Evolutionary conservation across 2,329 filamentous ascomycete genomes (phyloP).

Genomic region (Colletotrichum filicis): DNA sequence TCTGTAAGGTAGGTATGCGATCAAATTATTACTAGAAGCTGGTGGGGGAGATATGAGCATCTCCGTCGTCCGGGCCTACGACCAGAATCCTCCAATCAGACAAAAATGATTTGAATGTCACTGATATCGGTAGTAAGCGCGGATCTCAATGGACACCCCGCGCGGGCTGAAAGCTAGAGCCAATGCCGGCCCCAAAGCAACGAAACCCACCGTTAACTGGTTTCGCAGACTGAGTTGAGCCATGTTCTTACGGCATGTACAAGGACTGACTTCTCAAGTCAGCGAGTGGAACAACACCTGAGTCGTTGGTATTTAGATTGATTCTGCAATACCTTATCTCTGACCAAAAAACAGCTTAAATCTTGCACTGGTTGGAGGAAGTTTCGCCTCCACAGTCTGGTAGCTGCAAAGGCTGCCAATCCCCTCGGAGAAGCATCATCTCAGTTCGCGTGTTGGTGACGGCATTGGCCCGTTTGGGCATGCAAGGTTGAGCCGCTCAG

Average conservation of each 20-base stretch:
- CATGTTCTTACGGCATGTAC: not conserved
- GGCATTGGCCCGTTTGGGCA: constrained; percentile 18
- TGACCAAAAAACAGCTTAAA: not conserved
- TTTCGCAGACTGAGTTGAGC: not conserved
- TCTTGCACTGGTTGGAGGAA: not conserved
- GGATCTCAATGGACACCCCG: not conserved
- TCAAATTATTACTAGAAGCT: not conserved
- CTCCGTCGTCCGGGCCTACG: constrained; percentile 9
- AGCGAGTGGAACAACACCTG: not conserved
- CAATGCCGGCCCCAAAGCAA: not conserved
- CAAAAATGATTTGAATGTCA: constrained; percentile 12
- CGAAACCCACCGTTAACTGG: not conserved
- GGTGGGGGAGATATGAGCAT: constrained; percentile 2
- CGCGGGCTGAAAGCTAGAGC: not conserved
- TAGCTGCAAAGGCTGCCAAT: not conserved
- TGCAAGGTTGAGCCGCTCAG: constrained; percentile 5
- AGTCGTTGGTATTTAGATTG: not conserved
- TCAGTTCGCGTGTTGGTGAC: constrained; percentile 24
- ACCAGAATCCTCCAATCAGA: constrained; percentile 3
- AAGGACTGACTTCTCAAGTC: not conserved
- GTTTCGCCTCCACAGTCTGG: not conserved
- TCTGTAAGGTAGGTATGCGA: not conserved
- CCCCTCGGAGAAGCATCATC: constrained; percentile 36
- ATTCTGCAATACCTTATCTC: not conserved
- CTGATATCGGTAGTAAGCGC: not conserved